Percentiles rank a stretch among this genome's conserved stretches.
phyloP scores from a whole-genome alignment of 495 filamentous ascomycete genomes.

The Penicillium cinerascens region DNA sequence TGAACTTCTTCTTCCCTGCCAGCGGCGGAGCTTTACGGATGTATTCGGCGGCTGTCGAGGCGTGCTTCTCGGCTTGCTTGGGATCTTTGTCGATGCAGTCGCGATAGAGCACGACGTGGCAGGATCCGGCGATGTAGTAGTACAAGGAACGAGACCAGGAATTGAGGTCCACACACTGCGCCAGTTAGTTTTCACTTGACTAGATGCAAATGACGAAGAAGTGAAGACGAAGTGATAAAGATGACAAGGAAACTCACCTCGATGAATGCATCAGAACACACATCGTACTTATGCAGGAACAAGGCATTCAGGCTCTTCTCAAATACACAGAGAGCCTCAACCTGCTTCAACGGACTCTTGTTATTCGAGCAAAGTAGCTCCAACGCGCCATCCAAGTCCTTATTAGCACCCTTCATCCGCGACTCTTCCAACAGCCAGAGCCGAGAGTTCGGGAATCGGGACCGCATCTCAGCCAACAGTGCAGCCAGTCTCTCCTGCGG shows the following conservation, averaged over 20 bases:
- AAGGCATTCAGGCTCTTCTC: constrained; percentile 77
- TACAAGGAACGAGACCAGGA: constrained; percentile 90
- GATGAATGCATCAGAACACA: constrained; percentile 70
- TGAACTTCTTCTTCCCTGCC: constrained; percentile 82
- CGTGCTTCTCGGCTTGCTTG: constrained; percentile 47
- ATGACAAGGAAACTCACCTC: constrained; percentile 34
- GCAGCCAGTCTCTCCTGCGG: constrained; percentile 64
- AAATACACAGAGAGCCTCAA: constrained; percentile 75
- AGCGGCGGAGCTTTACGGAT: constrained; percentile 68
- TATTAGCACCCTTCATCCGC: constrained; percentile 67
- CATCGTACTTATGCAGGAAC: constrained; percentile 70
- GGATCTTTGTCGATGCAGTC: constrained; percentile 45
- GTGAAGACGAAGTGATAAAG: background rate
- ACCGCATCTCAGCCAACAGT: constrained; percentile 71
- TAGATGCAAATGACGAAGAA: background rate
- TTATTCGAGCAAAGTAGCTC: constrained; percentile 53
- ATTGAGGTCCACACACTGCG: constrained; percentile 72
- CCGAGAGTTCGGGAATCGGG: constrained; percentile 73
- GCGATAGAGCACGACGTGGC: constrained; percentile 78
- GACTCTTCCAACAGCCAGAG: constrained; percentile 92
- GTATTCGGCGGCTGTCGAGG: constrained; percentile 64
- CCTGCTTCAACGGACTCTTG: constrained; percentile 79
- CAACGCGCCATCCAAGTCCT: constrained; percentile 65
- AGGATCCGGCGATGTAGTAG: constrained; percentile 79
- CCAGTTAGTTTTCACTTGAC: background rate